Percentiles rank a stretch among this genome's conserved stretches.
Conservation (phyloP, 371 early-diverging fungal genomes). For the Sporodiniella umbellata region DNA sequence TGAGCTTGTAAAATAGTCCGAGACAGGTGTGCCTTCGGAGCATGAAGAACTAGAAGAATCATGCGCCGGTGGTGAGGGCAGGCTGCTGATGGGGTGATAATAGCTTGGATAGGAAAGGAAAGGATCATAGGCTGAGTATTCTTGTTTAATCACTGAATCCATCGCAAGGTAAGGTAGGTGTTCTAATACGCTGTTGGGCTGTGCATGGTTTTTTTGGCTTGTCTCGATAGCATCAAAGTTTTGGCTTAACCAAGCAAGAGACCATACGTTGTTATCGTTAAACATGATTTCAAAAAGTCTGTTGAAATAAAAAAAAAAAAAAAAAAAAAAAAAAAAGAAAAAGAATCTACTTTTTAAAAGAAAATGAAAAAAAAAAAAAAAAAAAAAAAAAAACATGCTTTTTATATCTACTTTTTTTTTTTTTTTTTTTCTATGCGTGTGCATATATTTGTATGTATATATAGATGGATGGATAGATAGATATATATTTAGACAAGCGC, state of each 20-base stretch:
- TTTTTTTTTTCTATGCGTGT: no score
- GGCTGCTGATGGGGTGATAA: not conserved
- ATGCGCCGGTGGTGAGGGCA: no score
- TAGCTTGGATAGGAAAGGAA: not conserved
- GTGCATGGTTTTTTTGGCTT: no score
- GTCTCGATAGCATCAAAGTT: no score
- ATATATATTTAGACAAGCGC: not conserved
- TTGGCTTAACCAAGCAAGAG: no score
- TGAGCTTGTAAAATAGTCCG: not conserved
- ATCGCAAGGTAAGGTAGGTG: not conserved
- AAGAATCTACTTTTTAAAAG: not conserved
- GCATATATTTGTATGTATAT: no score
- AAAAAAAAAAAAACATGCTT: not conserved
- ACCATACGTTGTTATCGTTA: not conserved
- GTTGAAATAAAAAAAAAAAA: not conserved
- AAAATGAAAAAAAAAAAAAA: not conserved
- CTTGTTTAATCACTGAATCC: no score
- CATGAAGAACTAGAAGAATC: not conserved
- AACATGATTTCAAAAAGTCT: not conserved
- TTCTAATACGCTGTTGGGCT: no score
- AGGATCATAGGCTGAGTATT: not conserved
- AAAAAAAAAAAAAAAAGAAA: slow-evolving; percentile 1
- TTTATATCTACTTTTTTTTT: not conserved
- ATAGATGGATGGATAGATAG: no score
- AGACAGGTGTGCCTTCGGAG: not conserved